phyloP scores from a whole-genome alignment of 768 basidiomycete species.

The Trametopsis cervina region DNA sequence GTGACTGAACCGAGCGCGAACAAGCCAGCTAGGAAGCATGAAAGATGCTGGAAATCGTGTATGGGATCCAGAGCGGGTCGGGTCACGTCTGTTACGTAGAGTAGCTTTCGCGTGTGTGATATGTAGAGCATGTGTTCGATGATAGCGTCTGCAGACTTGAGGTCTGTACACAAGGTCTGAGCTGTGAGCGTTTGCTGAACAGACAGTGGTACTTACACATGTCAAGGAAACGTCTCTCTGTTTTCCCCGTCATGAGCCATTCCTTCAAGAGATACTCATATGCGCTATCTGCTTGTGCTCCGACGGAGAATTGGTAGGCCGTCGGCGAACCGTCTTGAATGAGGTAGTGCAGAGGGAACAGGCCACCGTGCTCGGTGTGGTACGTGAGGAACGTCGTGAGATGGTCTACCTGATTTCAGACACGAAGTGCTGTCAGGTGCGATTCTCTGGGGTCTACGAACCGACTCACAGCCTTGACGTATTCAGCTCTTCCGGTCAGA shows the following conservation, averaged over 20 bases:
- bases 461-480: constrained; percentile 45
- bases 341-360: constrained; percentile 17
- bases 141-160: constrained; percentile 54
- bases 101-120: constrained; percentile 54
- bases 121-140: constrained; percentile 60
- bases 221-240: constrained; percentile 53
- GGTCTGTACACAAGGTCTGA: constrained; percentile 35
- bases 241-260: constrained; percentile 59
- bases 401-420: constrained; percentile 35
- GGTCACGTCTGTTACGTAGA: constrained; percentile 62
- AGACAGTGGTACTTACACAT: constrained; percentile 51
- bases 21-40: constrained; percentile 74
- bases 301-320: constrained; percentile 13
- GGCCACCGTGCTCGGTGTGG: constrained; percentile 11
- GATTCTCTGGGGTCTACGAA: too few species aligned
- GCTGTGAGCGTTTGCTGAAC: neutral
- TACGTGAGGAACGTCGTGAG: constrained; percentile 40
- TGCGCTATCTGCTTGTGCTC: constrained; percentile 44
- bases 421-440: neutral
- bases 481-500: constrained; percentile 62
- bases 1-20: constrained; percentile 65
- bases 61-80: constrained; percentile 4
- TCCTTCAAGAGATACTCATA: constrained; percentile 79
- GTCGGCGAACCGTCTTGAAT: constrained; percentile 7
- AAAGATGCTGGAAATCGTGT: constrained; percentile 57